phyloP scores from a whole-genome alignment of 1,139 yeast species.

The Chernovozyma aurita region DNA sequence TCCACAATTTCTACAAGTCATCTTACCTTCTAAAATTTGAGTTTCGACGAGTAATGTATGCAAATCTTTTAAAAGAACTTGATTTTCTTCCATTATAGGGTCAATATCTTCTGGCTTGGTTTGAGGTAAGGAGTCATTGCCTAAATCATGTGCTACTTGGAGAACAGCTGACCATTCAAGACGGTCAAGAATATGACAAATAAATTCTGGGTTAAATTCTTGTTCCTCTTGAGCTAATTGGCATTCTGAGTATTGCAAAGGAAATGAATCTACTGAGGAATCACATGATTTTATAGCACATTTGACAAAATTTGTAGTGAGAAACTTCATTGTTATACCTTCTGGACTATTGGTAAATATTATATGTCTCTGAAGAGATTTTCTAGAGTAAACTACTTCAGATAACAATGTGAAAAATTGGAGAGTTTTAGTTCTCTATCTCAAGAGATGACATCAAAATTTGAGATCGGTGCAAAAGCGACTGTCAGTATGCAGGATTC shows the following conservation, averaged over 20 bases:
- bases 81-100: slow-evolving; percentile 54
- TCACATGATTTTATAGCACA: slow-evolving; percentile 88
- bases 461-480: not conserved
- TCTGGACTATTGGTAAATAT: not conserved
- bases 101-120: slow-evolving; percentile 60
- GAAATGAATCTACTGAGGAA: slow-evolving; percentile 71
- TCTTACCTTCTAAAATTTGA: slow-evolving; percentile 79
- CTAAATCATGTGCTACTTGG: slow-evolving; percentile 70
- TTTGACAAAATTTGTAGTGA: slow-evolving; percentile 91
- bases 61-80: slow-evolving; percentile 63
- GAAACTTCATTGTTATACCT: slow-evolving; percentile 75
- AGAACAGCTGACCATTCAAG: slow-evolving; percentile 85
- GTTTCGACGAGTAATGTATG: slow-evolving; percentile 81
- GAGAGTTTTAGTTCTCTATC: not conserved
- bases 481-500: not conserved
- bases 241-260: slow-evolving; percentile 69
- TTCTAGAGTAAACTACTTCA: not conserved
- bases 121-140: slow-evolving; percentile 61
- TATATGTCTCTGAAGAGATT: not conserved
- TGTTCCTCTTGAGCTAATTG: slow-evolving; percentile 72
- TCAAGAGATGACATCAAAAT: not conserved
- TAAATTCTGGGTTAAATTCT: slow-evolving; percentile 80
- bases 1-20: slow-evolving; percentile 82
- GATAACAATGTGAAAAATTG: not conserved
- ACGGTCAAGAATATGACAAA: slow-evolving; percentile 72